These are phyloP conservation scores for Xylariomycetidae sp. DNA, from an alignment of 2,329 filamentous ascomycete genomes.

Conservation along the genomic window DNA sequence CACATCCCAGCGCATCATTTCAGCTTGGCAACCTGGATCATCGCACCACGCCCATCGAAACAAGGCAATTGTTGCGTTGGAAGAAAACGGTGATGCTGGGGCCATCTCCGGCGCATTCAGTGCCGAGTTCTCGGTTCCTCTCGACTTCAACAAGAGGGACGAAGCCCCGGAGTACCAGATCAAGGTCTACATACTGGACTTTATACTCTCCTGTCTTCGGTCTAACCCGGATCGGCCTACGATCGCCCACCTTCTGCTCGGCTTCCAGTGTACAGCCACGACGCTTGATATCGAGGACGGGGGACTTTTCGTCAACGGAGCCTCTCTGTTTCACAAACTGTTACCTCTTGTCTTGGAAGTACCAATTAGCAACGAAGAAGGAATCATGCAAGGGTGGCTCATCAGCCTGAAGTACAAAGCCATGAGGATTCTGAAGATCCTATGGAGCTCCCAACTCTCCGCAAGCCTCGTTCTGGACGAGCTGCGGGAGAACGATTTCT, in stretches of 20 bases:
- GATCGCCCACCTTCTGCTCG: conserved; percentile 84
- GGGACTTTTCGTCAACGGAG: conserved; percentile 63
- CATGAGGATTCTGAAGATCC: conserved; percentile 67
- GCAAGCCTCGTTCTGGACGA: conserved; percentile 69
- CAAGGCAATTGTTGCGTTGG: conserved; percentile 82
- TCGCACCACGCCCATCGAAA: conserved; percentile 62
- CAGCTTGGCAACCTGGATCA: conserved; percentile 58
- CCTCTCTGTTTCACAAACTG: conserved; percentile 79
- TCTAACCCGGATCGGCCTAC: conserved; percentile 72
- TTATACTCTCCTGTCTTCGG: conserved; percentile 73
- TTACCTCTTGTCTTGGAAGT: conserved; percentile 65
- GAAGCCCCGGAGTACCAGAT: conserved; percentile 69
- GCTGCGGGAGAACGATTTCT: conserved; percentile 70
- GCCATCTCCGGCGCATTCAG: conserved; percentile 71
- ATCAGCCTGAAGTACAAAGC: conserved; percentile 62
- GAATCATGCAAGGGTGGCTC: conserved; percentile 60
- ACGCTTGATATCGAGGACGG: conserved; percentile 62
- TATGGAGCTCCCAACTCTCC: conserved; percentile 82
- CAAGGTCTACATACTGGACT: conserved; percentile 79
- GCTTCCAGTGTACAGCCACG: conserved; percentile 72
- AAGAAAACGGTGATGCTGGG: conserved; percentile 72
- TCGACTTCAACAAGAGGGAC: conserved; percentile 68
- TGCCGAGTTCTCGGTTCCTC: conserved; percentile 57
- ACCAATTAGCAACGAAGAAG: conserved; percentile 55
- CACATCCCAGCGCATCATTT: conserved; percentile 73